Evolutionary conservation across 1,139 yeast genomes (phyloP), one percentile per base, ranked within the genome.

Genomic region (Wickerhamiella infanticola): DNA sequence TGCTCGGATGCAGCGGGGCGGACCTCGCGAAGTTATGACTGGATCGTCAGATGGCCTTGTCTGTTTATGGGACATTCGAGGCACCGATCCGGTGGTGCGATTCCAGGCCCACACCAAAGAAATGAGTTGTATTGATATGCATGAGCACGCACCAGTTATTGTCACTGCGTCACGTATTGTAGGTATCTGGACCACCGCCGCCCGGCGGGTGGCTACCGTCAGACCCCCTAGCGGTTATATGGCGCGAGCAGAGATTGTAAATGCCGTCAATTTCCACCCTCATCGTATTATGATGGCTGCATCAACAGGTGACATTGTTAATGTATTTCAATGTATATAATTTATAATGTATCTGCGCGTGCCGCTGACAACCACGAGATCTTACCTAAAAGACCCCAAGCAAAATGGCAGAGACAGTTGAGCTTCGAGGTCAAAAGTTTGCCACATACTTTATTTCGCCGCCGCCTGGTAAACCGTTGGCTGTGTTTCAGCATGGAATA

Each of bases 1-100:
- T 54, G 78, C 88, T 2, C 94, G 85, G 55, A 82, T 90, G 94
- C 99, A 90, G 67, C 72, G 98, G 58, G 98, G 98, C 35, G 98
- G 98, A 0, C 78, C 77, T 53, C 71, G 99, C 47, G 99, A 93
- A 61, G 70, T 93, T 43, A 82, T 81, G 3, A 79, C 90, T 56
- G 97, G 68, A 0, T 74, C 90, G 3, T 68, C 82, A 0, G 93
- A 84, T 58, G 97, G 98, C 1, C 70, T 72, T 44, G 81, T 90
- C 3, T 81, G 80, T 51, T 61, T 90, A 29, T 93, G 98, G 98
- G 98, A 90, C 63, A 79, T 90, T 36, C 69, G 98, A 48, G 59
- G 67, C 39, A 73, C 76, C 48, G 77, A 77, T 9, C 90, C 96
- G 0, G 83, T 90, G 3, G 65, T 73, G 24, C 66, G 77, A 1